Base-by-base conservation (phyloP, 2,329 filamentous ascomycete species). In the Clonostachys rosea region DNA sequence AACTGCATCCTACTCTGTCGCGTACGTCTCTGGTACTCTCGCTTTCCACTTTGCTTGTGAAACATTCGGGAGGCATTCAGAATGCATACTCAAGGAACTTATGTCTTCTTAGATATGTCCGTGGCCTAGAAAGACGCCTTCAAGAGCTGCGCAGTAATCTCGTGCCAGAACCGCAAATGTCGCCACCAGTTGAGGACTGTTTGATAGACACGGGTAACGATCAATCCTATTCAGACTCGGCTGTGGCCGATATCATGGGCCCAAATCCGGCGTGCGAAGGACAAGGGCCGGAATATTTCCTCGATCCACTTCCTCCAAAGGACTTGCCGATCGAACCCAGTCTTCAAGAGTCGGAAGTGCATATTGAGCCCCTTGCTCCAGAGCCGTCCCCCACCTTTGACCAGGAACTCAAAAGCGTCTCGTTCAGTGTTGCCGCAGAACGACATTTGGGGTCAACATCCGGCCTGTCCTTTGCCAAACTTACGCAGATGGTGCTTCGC, bases 401-500 rank as follows among this genome's bases (percentile, higher is more conserved):
- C 13, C 45, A 62, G 13, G 67, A 68, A 50, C 58, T 71, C 8
- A 63, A 65, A 42, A 50, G 57, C 0, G 52, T 73, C 3, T 72
- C 70, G 1, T 56, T 74, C 1, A 68, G 73, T 45, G 71, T 70
- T 2, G 61, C 68, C 0, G 70, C 70, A 10, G 71, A 74, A 36
- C 59, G 68, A 5, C 66, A 74, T 49, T 52, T 74, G 5, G 70
- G 71, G 3, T 69, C 69, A 0, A 63, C 69, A 0, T 74, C 71
- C 1, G 71, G 71, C 0, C 47, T 74, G 2, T 69, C 69, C 0
- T 73, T 74, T 49, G 71, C 71, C 6, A 66, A 64, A 35, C 57
- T 73, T 12, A 72, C 68, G 1, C 68, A 73, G 44, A 61, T 60
- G 2, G 62, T 73, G 3, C 60, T 74, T 3, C 61, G 64, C 6